Base-by-base conservation (phyloP, 805 yeast genomes). In the Nakazawaea ernobii region DNA sequence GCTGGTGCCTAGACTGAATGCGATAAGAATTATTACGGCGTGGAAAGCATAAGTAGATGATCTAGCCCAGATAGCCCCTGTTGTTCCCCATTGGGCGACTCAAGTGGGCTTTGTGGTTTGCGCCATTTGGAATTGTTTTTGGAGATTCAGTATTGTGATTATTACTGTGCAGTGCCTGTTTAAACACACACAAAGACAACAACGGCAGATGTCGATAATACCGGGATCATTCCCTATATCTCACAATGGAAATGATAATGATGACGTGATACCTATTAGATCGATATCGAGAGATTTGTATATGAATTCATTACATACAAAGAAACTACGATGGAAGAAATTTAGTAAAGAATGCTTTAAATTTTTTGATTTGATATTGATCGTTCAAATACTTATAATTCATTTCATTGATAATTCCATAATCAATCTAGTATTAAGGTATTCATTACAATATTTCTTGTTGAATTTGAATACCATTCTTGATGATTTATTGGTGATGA, bases 371-470 rank as follows among this genome's bases (percentile, higher is more conserved):
- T n/a, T 32, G 27, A 28, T 44, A 9, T 8, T 38, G 11, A 44
- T 33, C 8, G 1, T n/a, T 4, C 38, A 38, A 30, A 30, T 46
- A 8, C 20, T 46, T 6, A 36, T 42, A 10, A 8, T 32, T 6
- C 61, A 59, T 45, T 50, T 55, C 32, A 45, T 47, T 6, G 66
- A 62, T 45, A 52, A 46, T 9, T 60, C 63, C 1, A 56, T 60
- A 35, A 38, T 61, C 40, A 52, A 53, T 45, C 47, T 62, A 35
- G 14, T 49, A 7, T 29, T 57, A 9, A 48, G 60, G 37, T 52
- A 41, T 4, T 36, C 51, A 33, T 52, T 56, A 13, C 62, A 60
- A 29, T 39, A 53, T 8, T 49, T 53, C 42, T 49, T 57, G 9
- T 20, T 55, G 26, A 52, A 56, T 35, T 48, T 54, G 28, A 52